Evolutionary conservation across 495 filamentous ascomycete genomes (phyloP).

Genomic region (Neurospora sp.): DNA sequence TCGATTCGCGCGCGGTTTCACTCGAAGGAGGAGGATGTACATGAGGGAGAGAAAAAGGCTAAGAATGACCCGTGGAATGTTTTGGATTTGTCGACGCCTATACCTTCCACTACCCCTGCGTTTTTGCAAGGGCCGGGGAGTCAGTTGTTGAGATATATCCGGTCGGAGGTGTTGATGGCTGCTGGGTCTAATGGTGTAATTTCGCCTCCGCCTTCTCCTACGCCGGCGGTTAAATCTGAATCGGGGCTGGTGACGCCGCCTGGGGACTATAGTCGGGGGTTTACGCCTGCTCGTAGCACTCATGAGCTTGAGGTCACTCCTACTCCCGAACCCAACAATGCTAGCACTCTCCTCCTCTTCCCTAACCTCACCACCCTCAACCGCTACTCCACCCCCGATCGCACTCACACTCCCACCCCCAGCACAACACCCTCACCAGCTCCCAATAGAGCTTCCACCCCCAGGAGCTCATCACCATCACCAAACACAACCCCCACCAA

Average conservation of each 20-base stretch:
- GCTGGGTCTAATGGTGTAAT: not conserved
- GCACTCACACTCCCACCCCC: not conserved
- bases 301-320: not conserved
- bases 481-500: not conserved
- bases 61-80: not conserved
- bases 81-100: not conserved
- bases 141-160: not conserved
- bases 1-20: not conserved
- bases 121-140: not conserved
- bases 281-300: not conserved
- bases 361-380: not conserved
- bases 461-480: not conserved
- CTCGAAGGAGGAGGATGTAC: not conserved
- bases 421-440: not conserved
- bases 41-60: not conserved
- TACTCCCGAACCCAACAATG: not conserved
- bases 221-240: not conserved
- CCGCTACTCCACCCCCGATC: not conserved
- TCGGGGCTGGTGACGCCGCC: not conserved
- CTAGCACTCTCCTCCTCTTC: not conserved
- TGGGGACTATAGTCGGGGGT: not conserved
- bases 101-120: not conserved
- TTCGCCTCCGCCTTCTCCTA: not conserved
- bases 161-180: not conserved
- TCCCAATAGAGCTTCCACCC: not conserved